Evolutionary conservation across 106 monocot genomes (phyloP), one percentile per base, ranked within the genome.

Genomic region (Platanthera zijinensis): DNA sequence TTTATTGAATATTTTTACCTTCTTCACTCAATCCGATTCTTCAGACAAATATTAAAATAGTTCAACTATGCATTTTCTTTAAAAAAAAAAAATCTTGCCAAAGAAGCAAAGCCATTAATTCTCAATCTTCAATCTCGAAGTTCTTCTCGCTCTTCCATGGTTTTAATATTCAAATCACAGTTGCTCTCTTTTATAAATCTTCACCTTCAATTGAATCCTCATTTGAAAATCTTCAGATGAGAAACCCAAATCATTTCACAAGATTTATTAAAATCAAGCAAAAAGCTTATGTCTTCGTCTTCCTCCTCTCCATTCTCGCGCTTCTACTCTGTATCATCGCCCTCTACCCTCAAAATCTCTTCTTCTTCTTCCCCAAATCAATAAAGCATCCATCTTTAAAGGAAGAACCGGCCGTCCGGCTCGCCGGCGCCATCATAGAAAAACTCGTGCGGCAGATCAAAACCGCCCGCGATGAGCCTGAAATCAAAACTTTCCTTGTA

Each of bases 361-460:
- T 75, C 66, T 48, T 52, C 59, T 78, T 78, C 52, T 78, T 18
- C 68, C 74, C 49, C 66, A 62, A 18, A 48, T 15, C 71, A 52
- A 47, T 67, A 57, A 53, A 56, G 17, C 47, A 70, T 15, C 70
- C 21, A 70, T 52, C 50, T 17, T 10, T 63, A 68, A 69, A 5
- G 8, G 71, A 77, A 63, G 64, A 54, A 6, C 56, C 5, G 62
- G 49, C 69, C 12, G 14, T 57, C 54, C 48, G 80, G 12, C 32
- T 73, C 63, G 57, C 78, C 7, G 84, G 83, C 7, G 75, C 2
- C 57, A 80, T 92, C 74, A 71, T 87, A 3, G 51, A 71, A 3
- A 87, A 90, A 52, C 73, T 92, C 22, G 70, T 74, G 30, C 68
- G 77, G 10, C 78, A 93, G 78, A 78, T 86, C 7, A 56, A 74